phyloP scores from a whole-genome alignment of 768 basidiomycete genomes.

The Pleurotus cornucopiae region DNA sequence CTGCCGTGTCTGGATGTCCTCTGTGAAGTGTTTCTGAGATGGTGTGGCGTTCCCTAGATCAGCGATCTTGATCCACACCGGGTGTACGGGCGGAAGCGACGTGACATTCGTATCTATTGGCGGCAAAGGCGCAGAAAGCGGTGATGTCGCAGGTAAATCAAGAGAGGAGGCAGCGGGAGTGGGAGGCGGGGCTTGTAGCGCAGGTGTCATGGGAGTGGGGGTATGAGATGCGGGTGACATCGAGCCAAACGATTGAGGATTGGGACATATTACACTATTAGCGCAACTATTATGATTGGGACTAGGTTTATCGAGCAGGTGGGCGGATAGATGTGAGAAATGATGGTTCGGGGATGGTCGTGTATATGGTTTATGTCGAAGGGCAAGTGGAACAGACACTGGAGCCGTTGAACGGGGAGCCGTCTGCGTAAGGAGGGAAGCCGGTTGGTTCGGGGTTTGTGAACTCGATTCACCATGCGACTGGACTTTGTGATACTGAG shows the following conservation, averaged over 20 bases:
- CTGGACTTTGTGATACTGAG: not conserved
- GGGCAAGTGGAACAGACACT: slow-evolving; percentile 17
- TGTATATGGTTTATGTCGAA: slow-evolving; percentile 19
- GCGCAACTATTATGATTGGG: slow-evolving; percentile 22
- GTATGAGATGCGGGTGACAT: slow-evolving; percentile 21
- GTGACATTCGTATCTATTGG: slow-evolving; percentile 17
- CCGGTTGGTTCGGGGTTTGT: slow-evolving; percentile 15
- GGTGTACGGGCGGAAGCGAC: slow-evolving; percentile 24
- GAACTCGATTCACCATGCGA: not conserved
- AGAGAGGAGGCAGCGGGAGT: slow-evolving; percentile 13
- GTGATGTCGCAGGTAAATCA: slow-evolving; percentile 6
- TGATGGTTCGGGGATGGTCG: slow-evolving; percentile 36
- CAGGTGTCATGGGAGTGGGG: slow-evolving; percentile 21
- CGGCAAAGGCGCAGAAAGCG: slow-evolving; percentile 13
- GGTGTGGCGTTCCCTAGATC: slow-evolving; percentile 94
- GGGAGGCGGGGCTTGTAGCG: slow-evolving; percentile 18
- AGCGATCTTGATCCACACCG: slow-evolving; percentile 87
- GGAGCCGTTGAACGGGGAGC: slow-evolving; percentile 37
- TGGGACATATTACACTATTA: not conserved
- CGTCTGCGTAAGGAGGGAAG: slow-evolving; percentile 63
- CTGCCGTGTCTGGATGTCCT: slow-evolving; percentile 95
- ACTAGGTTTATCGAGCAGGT: slow-evolving; percentile 30
- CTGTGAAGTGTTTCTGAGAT: slow-evolving; percentile 85
- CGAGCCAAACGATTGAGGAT: slow-evolving; percentile 13
- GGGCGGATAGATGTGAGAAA: slow-evolving; percentile 36